Conservation (phyloP, 2,329 filamentous ascomycete genomes). For the Aureobasidium subglaciale region DNA sequence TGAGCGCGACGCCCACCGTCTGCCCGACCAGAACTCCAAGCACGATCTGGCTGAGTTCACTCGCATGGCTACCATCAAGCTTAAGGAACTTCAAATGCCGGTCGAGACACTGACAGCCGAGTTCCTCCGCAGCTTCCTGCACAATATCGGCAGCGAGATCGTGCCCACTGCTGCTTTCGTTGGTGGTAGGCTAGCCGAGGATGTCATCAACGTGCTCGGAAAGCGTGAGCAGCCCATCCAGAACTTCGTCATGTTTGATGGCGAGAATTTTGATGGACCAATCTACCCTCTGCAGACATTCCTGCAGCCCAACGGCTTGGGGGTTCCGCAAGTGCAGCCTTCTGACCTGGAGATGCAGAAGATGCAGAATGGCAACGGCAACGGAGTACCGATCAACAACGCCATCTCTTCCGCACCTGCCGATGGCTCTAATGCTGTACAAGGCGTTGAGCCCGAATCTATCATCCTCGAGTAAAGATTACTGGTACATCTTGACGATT, state of each 20-base stretch:
- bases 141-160: conserved; percentile 78
- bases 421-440: not conserved
- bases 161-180: conserved; percentile 82
- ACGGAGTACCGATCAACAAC: not conserved
- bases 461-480: not conserved
- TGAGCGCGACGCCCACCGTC: conserved; percentile 37
- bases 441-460: not conserved
- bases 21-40: conserved; percentile 44
- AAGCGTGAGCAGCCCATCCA: conserved; percentile 90
- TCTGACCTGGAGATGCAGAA: not conserved
- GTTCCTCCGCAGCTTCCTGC: conserved; percentile 75
- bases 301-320: conserved; percentile 10
- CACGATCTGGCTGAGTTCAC: conserved; percentile 72
- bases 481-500: not conserved
- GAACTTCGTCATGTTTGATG: conserved; percentile 89
- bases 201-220: conserved; percentile 93
- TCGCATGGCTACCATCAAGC: conserved; percentile 66
- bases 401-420: conserved; percentile 3
- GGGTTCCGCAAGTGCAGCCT: conserved; percentile 7
- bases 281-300: conserved; percentile 49
- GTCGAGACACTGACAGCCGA: conserved; percentile 42
- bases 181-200: conserved; percentile 85
- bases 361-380: not conserved
- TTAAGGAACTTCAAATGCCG: conserved; percentile 54
- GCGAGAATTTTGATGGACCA: conserved; percentile 67